phyloP scores from a whole-genome alignment of 1,284 basidiomycete species.

The Exobasidium rhododendri region DNA sequence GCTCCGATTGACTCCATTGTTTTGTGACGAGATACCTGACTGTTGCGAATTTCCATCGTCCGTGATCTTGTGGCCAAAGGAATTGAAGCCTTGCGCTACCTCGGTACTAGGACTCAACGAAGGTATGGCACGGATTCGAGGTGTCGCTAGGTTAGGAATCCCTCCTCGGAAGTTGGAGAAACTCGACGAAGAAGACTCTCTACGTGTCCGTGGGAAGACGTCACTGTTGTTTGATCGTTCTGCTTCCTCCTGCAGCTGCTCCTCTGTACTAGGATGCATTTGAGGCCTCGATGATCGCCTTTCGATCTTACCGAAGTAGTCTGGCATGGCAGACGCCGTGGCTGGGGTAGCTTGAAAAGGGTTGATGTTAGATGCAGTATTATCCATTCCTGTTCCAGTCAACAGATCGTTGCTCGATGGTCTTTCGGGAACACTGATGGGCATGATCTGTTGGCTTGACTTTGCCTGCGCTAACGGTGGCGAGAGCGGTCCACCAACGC shows the following conservation, averaged over 20 bases:
- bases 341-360: neutral
- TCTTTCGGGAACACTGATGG: neutral
- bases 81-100: constrained; percentile 5
- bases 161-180: neutral
- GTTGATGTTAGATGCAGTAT: neutral
- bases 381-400: neutral
- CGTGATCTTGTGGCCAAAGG: neutral
- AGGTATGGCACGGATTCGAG: neutral
- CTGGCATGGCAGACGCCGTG: neutral
- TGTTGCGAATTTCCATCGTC: neutral
- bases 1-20: neutral
- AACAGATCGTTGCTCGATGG: too few species aligned
- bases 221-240: neutral
- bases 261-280: neutral
- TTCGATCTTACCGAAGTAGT: neutral
- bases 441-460: neutral
- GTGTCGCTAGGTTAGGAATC: neutral
- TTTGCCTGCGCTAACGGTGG: neutral
- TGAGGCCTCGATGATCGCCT: neutral
- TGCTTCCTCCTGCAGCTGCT: neutral
- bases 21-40: neutral
- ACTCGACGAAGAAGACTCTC: neutral
- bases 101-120: neutral
- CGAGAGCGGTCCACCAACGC: neutral
- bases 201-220: neutral